A percentile compares a stretch with the other conserved stretches of the same genome.
Evolutionary conservation across 2,329 filamentous ascomycete genomes (phyloP).

Genomic region (Myriosclerotinia duriaeana): DNA sequence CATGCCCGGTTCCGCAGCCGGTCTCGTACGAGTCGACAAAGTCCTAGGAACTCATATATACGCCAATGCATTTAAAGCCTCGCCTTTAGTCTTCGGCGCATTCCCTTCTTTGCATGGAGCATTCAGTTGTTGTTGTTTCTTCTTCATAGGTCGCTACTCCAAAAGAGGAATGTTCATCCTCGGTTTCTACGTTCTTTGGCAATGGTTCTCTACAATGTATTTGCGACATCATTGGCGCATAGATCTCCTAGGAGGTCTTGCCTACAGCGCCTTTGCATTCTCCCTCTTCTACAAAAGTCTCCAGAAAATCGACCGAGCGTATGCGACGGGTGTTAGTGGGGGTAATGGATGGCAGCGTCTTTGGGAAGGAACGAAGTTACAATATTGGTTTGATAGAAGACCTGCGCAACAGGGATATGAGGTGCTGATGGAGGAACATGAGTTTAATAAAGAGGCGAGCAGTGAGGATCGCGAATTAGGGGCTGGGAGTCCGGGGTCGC

Average conservation of each 20-base stretch:
- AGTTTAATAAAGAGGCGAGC: neutral
- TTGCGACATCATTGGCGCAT: conserved; percentile 93
- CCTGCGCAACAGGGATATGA: conserved; percentile 30
- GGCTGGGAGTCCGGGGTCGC: neutral
- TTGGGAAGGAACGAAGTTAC: conserved; percentile 33
- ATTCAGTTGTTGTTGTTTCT: conserved; percentile 90
- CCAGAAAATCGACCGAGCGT: conserved; percentile 35
- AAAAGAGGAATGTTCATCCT: conserved; percentile 69
- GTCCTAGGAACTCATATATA: conserved; percentile 87
- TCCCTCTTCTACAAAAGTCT: conserved; percentile 45
- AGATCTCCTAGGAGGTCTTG: conserved; percentile 80
- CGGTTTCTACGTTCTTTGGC: conserved; percentile 73
- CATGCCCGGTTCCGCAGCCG: conserved; percentile 84
- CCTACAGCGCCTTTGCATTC: conserved; percentile 74
- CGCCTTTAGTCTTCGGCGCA: conserved; percentile 86
- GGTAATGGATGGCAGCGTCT: conserved; percentile 38
- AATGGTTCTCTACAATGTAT: conserved; percentile 98
- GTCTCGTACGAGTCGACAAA: conserved; percentile 81
- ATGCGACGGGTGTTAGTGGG: conserved; percentile 33
- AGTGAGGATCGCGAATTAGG: neutral
- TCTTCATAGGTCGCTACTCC: conserved; percentile 54
- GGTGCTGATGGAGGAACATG: conserved; percentile 10
- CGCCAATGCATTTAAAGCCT: conserved; percentile 85
- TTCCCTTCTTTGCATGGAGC: conserved; percentile 93
- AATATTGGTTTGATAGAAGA: conserved; percentile 34